Conservation (phyloP, 202 grass and related monocot species). For the Setaria viridis region DNA sequence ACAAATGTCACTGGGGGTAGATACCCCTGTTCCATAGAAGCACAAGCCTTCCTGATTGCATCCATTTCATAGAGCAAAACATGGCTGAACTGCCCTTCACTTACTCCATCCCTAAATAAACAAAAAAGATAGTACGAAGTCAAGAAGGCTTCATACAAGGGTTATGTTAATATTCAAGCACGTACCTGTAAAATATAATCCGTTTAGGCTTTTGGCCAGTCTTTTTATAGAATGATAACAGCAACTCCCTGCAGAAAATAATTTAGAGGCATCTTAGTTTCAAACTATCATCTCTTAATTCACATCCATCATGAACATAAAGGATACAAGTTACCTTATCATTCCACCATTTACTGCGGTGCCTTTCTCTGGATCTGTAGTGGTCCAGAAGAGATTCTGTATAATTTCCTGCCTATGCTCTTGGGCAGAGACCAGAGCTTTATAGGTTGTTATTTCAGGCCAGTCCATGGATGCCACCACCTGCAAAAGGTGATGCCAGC, state of each 20-base stretch:
- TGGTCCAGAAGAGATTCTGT: slow-evolving; percentile 63
- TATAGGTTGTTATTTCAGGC: slow-evolving; percentile 72
- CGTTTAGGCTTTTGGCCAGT: slow-evolving; percentile 40
- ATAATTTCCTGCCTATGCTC: slow-evolving; percentile 77
- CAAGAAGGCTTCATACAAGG: background rate
- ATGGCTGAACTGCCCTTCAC: slow-evolving; percentile 79
- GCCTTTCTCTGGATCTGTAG: slow-evolving; percentile 51
- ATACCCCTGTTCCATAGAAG: slow-evolving; percentile 59
- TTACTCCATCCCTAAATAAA: slow-evolving; percentile 71
- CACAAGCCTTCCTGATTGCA: slow-evolving; percentile 79
- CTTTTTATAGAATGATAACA: slow-evolving; percentile 47
- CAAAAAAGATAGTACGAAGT: background rate
- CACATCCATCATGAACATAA: slow-evolving; percentile 24
- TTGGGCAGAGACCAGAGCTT: slow-evolving; percentile 78
- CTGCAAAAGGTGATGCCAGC: slow-evolving; percentile 48
- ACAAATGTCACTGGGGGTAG: slow-evolving; percentile 85
- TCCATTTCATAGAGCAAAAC: slow-evolving; percentile 76
- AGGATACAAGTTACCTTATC: slow-evolving; percentile 58
- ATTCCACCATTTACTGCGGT: slow-evolving; percentile 54
- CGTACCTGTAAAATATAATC: slow-evolving; percentile 76
- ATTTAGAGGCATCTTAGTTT: slow-evolving; percentile 10
- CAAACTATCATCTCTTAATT: background rate
- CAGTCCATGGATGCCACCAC: slow-evolving; percentile 93
- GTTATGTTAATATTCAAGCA: background rate
- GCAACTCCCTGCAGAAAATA: slow-evolving; percentile 58